These are phyloP conservation scores for Bathelium albidoporum DNA, from an alignment of 495 filamentous ascomycete genomes.

Conservation along the genomic window DNA sequence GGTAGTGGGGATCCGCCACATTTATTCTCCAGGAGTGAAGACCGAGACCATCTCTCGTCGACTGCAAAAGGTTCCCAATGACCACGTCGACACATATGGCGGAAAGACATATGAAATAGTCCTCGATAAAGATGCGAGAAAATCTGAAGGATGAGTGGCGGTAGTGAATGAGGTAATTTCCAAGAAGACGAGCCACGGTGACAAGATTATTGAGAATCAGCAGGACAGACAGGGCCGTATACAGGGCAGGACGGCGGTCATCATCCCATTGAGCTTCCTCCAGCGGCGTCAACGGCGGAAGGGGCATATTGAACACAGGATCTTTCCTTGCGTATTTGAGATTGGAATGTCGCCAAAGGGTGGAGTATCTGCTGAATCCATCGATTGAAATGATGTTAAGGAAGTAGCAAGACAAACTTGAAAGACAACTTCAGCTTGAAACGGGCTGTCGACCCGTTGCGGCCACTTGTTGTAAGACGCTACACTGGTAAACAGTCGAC, in stretches of 20 bases:
- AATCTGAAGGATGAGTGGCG: background rate
- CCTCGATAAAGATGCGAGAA: background rate
- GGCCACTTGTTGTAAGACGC: no score
- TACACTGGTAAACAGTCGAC: no score
- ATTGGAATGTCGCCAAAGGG: no score
- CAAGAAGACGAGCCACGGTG: background rate
- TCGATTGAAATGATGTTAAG: no score
- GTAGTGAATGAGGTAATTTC: background rate
- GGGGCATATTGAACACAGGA: background rate
- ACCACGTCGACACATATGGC: background rate
- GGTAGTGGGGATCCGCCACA: slow-evolving; percentile 15
- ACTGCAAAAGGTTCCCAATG: background rate
- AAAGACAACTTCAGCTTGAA: no score
- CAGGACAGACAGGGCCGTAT: background rate
- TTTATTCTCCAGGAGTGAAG: slow-evolving; percentile 24
- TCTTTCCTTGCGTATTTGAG: no score
- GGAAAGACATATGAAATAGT: background rate
- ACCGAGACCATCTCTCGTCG: slow-evolving; percentile 20
- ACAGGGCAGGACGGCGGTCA: background rate
- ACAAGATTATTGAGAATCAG: background rate
- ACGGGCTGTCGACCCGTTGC: no score
- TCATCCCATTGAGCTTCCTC: background rate
- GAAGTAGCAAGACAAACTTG: no score
- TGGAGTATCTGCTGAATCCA: no score
- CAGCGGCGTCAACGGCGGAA: background rate